These are phyloP conservation scores for Neurospora discreta DNA, from an alignment of 495 filamentous ascomycete genomes.

Conservation along the genomic window DNA sequence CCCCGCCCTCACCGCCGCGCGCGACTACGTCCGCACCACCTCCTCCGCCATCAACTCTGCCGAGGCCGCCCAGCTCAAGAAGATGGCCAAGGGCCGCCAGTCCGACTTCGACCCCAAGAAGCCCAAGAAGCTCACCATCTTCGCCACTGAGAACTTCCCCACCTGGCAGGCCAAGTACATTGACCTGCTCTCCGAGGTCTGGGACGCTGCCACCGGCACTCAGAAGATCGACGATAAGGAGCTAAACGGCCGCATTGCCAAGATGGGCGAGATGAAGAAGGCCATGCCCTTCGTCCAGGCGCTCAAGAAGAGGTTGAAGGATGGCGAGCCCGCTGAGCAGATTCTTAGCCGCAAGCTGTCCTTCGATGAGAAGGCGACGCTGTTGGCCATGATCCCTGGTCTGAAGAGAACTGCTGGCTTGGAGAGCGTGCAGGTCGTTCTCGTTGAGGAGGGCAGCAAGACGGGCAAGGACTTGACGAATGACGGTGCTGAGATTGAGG, in stretches of 20 bases:
- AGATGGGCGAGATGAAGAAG: conserved; percentile 84
- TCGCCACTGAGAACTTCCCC: conserved; percentile 64
- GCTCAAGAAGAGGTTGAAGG: conserved; percentile 67
- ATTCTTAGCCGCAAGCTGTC: conserved; percentile 74
- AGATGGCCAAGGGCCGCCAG: conserved; percentile 81
- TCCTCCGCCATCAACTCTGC: conserved; percentile 73
- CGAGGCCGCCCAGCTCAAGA: conserved; percentile 68
- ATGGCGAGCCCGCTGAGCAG: conserved; percentile 41
- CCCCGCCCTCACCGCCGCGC: conserved; percentile 58
- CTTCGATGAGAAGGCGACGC: conserved; percentile 71
- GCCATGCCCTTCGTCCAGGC: conserved; percentile 93
- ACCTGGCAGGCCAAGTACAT: conserved; percentile 89
- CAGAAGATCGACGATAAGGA: conserved; percentile 65
- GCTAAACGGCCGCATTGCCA: conserved; percentile 59
- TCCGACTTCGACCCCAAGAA: conserved; percentile 75
- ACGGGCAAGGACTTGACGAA: conserved; percentile 42
- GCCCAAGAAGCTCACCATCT: conserved; percentile 86
- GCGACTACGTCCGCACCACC: conserved; percentile 68
- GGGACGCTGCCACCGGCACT: conserved; percentile 26
- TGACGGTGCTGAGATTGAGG: conserved; percentile 41
- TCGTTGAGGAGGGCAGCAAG: conserved; percentile 61
- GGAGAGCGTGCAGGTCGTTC: conserved; percentile 50
- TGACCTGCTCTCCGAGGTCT: conserved; percentile 57
- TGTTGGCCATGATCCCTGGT: conserved; percentile 36
- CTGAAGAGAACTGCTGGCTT: conserved; percentile 53